Evolutionary conservation across 2,329 filamentous ascomycete genomes (phyloP), one percentile per base, ranked within the genome.

Genomic region (Cordyceps farinosa): DNA sequence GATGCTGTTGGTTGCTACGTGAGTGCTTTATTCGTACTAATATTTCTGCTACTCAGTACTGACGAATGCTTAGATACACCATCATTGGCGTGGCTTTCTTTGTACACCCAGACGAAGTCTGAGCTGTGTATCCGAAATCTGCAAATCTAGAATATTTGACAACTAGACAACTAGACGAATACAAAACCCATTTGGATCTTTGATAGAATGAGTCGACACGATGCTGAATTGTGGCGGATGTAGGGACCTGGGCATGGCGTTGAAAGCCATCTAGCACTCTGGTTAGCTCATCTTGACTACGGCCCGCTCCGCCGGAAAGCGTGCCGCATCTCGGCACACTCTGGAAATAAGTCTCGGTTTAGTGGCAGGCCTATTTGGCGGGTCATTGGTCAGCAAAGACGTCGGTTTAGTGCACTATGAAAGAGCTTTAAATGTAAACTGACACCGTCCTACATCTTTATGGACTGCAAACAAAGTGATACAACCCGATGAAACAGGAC

Each of bases 1-100:
- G 2, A 56, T 65, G 53, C 53, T 67, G 7, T 61, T 67, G 6
- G 51, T 67, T 17, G 60, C 64, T 32, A 65, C 66, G 66, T 67
- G 10, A 62, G 60, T 55, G 22, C 32, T 27, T 29, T n/a, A 11
- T 3, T 27, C 5, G 22, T 10, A 30, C 17, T n/a, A 1, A 8
- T n/a, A 17, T 13, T 27, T 1, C 11, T 38, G 2, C 5, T 1
- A 13, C 13, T 6, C 22, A 29, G 9, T 36, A 38, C 48, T 55
- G 44, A 52, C 32, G 17, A 22, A 5, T 34, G 8, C n/a, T 5
- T 42, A 62, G 60, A 11, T 62, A 62, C 9, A 51, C 60, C n/a
- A 62, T 62, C 15, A 62, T 62, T 56, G 60, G 60, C 17, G 44
- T 62, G 2, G 60, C 60, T 5, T 62, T 62, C 29, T 62, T 62